Percentiles rank a stretch among this genome's conserved stretches.
Conservation (phyloP, 805 yeast genomes). For the Candida nitratophila region DNA sequence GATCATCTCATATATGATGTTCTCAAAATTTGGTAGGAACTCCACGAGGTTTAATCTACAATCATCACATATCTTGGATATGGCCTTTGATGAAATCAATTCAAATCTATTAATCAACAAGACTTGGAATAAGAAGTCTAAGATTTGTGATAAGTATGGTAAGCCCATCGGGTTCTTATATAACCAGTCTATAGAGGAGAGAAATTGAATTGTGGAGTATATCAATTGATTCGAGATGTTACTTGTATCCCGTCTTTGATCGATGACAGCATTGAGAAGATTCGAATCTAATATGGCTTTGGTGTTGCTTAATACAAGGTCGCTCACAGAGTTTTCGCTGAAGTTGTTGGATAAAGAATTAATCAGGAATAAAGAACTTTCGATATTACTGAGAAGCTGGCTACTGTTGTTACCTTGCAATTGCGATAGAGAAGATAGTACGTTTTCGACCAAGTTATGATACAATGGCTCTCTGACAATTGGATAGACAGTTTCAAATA, state of each 20-base stretch:
- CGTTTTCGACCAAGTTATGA: slow-evolving; percentile 31
- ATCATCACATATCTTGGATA: slow-evolving; percentile 50
- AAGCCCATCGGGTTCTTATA: slow-evolving; percentile 42
- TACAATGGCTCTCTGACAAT: slow-evolving; percentile 50
- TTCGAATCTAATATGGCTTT: slow-evolving; percentile 22
- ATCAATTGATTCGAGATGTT: slow-evolving; percentile 24
- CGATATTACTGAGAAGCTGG: slow-evolving; percentile 35
- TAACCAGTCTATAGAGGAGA: slow-evolving; percentile 55
- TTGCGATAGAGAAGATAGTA: slow-evolving; percentile 19
- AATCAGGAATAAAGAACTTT: slow-evolving; percentile 54
- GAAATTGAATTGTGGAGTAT: slow-evolving; percentile 46
- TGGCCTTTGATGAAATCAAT: slow-evolving; percentile 44
- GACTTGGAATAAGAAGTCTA: slow-evolving; percentile 39
- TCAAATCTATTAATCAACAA: slow-evolving; percentile 23
- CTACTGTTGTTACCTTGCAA: slow-evolving; percentile 1
- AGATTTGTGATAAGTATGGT: slow-evolving; percentile 39
- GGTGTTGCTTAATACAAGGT: slow-evolving; percentile 14
- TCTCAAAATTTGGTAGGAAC: slow-evolving; percentile 42
- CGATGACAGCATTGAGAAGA: slow-evolving; percentile 6
- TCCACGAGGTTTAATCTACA: slow-evolving; percentile 36
- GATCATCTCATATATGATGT: slow-evolving; percentile 40
- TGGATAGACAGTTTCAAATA: slow-evolving; percentile 65
- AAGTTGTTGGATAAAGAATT: slow-evolving; percentile 50
- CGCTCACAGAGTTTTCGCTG: slow-evolving; percentile 25
- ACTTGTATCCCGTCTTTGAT: not conserved